phyloP scores from a whole-genome alignment of 257 asterid species.

The Solanum pinnatisectum region DNA sequence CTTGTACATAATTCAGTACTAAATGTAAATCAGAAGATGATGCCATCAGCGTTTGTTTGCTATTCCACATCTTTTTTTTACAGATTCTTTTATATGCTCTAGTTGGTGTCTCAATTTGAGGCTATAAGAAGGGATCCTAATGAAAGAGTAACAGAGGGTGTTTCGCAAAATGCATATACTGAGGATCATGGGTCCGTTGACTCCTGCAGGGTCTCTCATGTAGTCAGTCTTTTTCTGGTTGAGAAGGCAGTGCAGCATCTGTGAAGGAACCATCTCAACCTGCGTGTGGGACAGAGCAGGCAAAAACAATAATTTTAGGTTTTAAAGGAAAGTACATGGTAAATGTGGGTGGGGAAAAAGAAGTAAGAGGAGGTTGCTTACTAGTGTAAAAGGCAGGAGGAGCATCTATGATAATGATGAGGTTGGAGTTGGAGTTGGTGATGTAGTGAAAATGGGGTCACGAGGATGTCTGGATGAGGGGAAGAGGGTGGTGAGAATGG shows the following conservation, averaged over 20 bases:
- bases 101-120: neutral
- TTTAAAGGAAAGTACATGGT: neutral
- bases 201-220: neutral
- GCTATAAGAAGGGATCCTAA: too few species aligned
- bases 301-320: neutral
- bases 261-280: slow-evolving; percentile 15
- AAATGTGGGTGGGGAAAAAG: neutral
- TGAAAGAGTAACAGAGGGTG: neutral
- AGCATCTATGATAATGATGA: neutral
- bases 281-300: neutral
- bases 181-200: neutral
- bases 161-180: neutral
- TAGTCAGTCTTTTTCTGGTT: neutral
- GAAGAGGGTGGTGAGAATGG: neutral
- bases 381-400: neutral
- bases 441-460: slow-evolving; percentile 7
- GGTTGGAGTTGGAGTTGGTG: neutral
- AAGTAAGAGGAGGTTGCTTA: neutral
- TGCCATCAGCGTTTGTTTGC: neutral
- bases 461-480: neutral
- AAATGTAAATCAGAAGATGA: neutral
- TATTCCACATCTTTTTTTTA: neutral
- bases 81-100: neutral
- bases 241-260: slow-evolving; percentile 1
- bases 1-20: neutral